Percentiles rank a stretch among this genome's conserved stretches.
These are phyloP conservation scores for Cetradonia linearis DNA, from an alignment of 495 filamentous ascomycete species.

Conservation along the genomic window DNA sequence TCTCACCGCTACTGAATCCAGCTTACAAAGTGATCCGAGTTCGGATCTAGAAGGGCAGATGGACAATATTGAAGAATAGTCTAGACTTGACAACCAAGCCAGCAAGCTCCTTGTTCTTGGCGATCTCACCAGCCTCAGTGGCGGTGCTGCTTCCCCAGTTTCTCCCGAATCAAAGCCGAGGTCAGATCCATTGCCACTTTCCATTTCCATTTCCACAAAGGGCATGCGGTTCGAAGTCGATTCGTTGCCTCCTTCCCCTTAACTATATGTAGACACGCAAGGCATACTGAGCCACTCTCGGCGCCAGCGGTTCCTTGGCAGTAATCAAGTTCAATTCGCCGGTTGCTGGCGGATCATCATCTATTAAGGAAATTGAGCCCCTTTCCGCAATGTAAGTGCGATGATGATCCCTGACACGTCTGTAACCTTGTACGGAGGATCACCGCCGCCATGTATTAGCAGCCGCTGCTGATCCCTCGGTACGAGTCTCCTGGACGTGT, in stretches of 20 bases:
- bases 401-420: not conserved
- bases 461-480: constrained; percentile 6
- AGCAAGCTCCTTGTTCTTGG: not conserved
- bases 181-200: constrained; percentile 3
- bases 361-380: constrained; percentile 6
- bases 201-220: not conserved
- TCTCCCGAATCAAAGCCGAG: not conserved
- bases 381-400: constrained; percentile 5
- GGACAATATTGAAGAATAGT: not conserved
- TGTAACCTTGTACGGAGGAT: not conserved
- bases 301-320: not conserved
- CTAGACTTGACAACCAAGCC: constrained; percentile 1
- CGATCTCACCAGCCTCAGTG: not conserved
- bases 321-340: not conserved
- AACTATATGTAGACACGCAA: not conserved
- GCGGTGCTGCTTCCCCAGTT: not conserved
- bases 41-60: constrained; percentile 2
- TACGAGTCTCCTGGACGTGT: constrained; percentile 2
- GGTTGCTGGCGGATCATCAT: not conserved
- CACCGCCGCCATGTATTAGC: not conserved
- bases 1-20: constrained; percentile 2
- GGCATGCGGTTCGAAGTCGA: not conserved
- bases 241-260: not conserved
- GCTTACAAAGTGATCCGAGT: not conserved
- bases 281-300: not conserved